These are phyloP conservation scores for Pisolithus albus DNA, from an alignment of 768 basidiomycete species.

Conservation along the genomic window DNA sequence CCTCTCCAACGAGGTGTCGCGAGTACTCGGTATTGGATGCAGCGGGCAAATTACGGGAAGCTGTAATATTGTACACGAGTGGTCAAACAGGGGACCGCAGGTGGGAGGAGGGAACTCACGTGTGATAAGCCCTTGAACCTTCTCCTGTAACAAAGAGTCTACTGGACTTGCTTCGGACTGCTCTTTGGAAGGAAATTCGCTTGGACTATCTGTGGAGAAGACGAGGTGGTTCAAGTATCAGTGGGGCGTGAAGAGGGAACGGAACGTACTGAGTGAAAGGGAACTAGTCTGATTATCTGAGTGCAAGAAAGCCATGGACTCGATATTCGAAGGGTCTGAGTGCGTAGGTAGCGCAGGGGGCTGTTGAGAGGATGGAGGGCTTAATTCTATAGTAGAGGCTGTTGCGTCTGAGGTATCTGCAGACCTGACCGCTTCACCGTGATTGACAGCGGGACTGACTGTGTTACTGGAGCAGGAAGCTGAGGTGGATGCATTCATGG, in stretches of 20 bases:
- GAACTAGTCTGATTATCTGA: conserved; percentile 16
- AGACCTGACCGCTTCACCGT: conserved; percentile 6
- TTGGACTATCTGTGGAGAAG: conserved; percentile 4
- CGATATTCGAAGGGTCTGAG: conserved; percentile 3
- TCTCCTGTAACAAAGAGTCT: conserved; percentile 4
- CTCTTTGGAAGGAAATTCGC: conserved; percentile 6
- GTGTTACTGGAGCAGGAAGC: conserved; percentile 11
- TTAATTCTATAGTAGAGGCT: conserved; percentile 4
- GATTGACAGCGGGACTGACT: conserved; percentile 9
- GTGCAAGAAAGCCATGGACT: conserved; percentile 13
- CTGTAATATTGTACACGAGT: conserved; percentile 4
- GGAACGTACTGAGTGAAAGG: conserved; percentile 10
- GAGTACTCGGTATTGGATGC: conserved; percentile 8
- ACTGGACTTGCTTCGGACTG: conserved; percentile 10
- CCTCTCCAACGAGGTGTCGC: conserved; percentile 3
- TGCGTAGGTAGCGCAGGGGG: conserved; percentile 17
- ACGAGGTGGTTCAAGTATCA: not conserved
- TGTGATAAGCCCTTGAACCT: conserved; percentile 17
- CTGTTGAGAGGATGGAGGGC: conserved; percentile 10
- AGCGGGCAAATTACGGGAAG: conserved; percentile 21
- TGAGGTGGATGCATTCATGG: conserved; percentile 23
- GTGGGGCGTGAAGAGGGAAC: conserved; percentile 6
- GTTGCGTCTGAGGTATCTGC: not conserved
- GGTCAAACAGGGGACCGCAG: not conserved
- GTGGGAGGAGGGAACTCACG: conserved; percentile 8